These are phyloP conservation scores for Sarocladiaceae sp. DNA, from an alignment of 2,329 filamentous ascomycete genomes.

Conservation along the genomic window DNA sequence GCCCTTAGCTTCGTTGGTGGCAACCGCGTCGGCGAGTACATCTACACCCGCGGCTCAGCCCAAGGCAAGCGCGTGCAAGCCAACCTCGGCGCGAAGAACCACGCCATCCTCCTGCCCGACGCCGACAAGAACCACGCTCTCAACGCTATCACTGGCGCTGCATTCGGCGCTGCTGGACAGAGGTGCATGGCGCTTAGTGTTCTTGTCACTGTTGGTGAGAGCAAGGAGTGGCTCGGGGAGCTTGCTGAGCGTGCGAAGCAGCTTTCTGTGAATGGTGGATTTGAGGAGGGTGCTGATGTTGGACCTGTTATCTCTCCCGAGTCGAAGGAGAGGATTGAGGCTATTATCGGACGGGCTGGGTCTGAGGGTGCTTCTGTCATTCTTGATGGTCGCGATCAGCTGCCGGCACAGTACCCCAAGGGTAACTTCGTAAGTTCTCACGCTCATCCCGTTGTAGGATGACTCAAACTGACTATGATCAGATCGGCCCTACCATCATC, in stretches of 20 bases:
- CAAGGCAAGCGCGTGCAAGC: constrained; percentile 78
- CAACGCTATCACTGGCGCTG: constrained; percentile 69
- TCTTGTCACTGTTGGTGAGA: constrained; percentile 64
- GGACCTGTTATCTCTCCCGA: constrained; percentile 71
- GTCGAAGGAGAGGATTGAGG: constrained; percentile 67
- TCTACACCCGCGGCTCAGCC: constrained; percentile 67
- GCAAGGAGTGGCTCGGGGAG: constrained; percentile 69
- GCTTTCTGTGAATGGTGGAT: constrained; percentile 67
- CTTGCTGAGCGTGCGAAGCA: constrained; percentile 66
- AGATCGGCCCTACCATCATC: constrained; percentile 69
- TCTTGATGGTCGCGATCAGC: constrained; percentile 66
- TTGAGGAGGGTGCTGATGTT: constrained; percentile 68
- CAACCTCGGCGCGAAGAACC: constrained; percentile 78
- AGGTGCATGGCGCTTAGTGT: constrained; percentile 66
- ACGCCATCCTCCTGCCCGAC: constrained; percentile 71
- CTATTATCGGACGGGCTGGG: constrained; percentile 48
- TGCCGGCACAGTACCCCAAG: constrained; percentile 68
- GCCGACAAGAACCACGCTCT: constrained; percentile 78
- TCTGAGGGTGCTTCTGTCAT: constrained; percentile 48
- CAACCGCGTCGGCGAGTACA: constrained; percentile 81
- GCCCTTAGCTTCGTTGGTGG: constrained; percentile 73
- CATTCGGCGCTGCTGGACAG: constrained; percentile 65
- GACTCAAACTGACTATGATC: constrained; percentile 25
- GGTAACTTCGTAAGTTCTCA: constrained; percentile 61
- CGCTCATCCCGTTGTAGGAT: neutral